Conservation (phyloP, 805 yeast species). For the Wickerhamomyces silvicola region DNA sequence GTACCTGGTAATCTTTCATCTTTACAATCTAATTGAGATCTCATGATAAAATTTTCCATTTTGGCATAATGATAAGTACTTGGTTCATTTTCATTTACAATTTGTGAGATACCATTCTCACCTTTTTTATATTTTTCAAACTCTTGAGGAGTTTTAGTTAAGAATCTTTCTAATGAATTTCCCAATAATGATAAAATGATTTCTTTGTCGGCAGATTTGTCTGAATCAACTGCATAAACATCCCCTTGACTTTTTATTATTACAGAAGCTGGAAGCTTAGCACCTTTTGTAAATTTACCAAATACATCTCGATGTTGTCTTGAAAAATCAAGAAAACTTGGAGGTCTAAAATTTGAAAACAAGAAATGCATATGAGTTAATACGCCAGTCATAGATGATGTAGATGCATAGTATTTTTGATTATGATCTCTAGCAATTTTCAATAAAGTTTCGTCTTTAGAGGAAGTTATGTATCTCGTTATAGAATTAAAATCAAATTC, state of each 20-base stretch:
- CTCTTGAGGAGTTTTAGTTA: constrained; percentile 53
- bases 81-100: constrained; percentile 9
- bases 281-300: constrained; percentile 36
- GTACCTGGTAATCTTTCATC: constrained; percentile 77
- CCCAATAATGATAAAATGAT: constrained; percentile 70
- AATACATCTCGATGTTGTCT: constrained; percentile 33
- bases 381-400: constrained; percentile 79
- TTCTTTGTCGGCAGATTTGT: constrained; percentile 60
- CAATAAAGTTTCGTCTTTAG: constrained; percentile 52
- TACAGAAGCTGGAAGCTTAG: constrained; percentile 47
- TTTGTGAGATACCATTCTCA: constrained; percentile 12
- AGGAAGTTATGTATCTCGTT: constrained; percentile 55
- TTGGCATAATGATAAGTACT: constrained; percentile 67
- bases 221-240: constrained; percentile 63
- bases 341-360: constrained; percentile 54
- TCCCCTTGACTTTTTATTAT: constrained; percentile 40
- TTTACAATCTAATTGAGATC: constrained; percentile 87
- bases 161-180: constrained; percentile 66
- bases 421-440: constrained; percentile 34
- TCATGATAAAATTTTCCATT: constrained; percentile 62
- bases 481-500: constrained; percentile 60
- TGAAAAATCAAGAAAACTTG: constrained; percentile 39
- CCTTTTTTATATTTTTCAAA: constrained; percentile 32
- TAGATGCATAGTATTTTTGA: constrained; percentile 59
- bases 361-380: constrained; percentile 70